Base-by-base conservation (phyloP, 139 green algal genomes). In the Coelastrella sp. region DNA sequence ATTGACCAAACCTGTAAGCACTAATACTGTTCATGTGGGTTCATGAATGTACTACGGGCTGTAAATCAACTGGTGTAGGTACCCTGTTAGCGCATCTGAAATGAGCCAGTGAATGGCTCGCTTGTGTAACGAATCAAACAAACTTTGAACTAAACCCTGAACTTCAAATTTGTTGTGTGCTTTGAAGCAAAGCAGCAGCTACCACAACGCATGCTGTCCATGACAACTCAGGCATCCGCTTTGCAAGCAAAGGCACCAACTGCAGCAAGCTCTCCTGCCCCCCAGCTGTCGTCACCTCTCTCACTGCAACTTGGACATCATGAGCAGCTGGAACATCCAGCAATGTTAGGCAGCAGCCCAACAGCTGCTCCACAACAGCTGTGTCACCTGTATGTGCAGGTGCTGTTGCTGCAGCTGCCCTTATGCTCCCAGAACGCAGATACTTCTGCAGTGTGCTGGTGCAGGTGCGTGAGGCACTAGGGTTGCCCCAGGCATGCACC, bases 351-450 rank as follows among this genome's bases (percentile, higher is more conserved):
- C 78, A 84, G 40, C 53, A 30, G 27, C 25, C 78, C 4, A 84
- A 60, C 41, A 75, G 38, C 78, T 75, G 38, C 60, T 84, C 40
- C 25, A 34, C 15, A 2, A 40, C 15, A 15, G 69, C 50, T 25
- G 3, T 38, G 8, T 5, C 17, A 40, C 9, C 35, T 35, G 27
- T 43, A 82, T 32, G 30, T 6, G 5, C 40, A 45, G 23, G 8
- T 34, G 73, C 41, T 81, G n/a, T 40, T 66, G 78, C 59, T 76
- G 60, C 60, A 38, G 25, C 76, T 72, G 53, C 43, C 63, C 30
- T 23, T 15, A 37, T n/a, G 19, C 21, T n/a, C 5, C 40, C 27
- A 23, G 72, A 19, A n/a, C 15, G 7, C 32, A 50, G 7, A 21
- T 23, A 57, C 50, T 69, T 48, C 74, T 53, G 74, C 72, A 38